phyloP scores from a whole-genome alignment of 2,329 filamentous ascomycete genomes.

The Talaromyces verruculosus region DNA sequence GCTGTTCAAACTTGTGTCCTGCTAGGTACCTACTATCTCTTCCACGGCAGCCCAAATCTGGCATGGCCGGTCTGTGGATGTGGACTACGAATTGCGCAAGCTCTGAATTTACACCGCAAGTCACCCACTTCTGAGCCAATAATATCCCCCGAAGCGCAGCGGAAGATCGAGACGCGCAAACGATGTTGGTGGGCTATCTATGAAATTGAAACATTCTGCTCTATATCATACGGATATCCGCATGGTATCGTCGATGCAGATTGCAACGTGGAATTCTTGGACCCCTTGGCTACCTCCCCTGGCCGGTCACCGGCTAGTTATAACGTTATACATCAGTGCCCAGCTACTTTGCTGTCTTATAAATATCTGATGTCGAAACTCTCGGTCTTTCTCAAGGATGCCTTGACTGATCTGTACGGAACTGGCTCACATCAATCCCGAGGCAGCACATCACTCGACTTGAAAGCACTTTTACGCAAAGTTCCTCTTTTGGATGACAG shows the following conservation, averaged over 20 bases:
- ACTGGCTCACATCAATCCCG: not conserved
- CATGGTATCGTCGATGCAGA: constrained; percentile 35
- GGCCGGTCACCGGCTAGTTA: not conserved
- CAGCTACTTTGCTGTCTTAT: not conserved
- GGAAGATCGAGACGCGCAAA: constrained; percentile 31
- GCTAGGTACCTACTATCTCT: constrained; percentile 41
- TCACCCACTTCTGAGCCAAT: not conserved
- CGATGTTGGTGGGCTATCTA: constrained; percentile 46
- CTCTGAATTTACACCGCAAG: constrained; percentile 35
- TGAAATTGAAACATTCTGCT: constrained; percentile 44
- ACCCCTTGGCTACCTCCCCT: constrained; percentile 26
- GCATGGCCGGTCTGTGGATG: constrained; percentile 44
- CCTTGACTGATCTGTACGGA: not conserved
- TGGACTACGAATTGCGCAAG: constrained; percentile 38
- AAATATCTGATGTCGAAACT: not conserved
- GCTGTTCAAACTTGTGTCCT: constrained; percentile 32
- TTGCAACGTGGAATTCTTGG: constrained; percentile 33
- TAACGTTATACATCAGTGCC: not conserved
- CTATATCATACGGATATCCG: constrained; percentile 44
- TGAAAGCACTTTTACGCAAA: not conserved
- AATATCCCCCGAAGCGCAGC: not conserved
- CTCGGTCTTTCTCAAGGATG: not conserved
- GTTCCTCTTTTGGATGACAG: not conserved
- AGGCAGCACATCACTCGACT: not conserved
- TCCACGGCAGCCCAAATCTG: constrained; percentile 37